Percentiles rank a stretch among this genome's conserved stretches.
Conservation (phyloP, 768 basidiomycete species). For the Melanogaster broomeanus region DNA sequence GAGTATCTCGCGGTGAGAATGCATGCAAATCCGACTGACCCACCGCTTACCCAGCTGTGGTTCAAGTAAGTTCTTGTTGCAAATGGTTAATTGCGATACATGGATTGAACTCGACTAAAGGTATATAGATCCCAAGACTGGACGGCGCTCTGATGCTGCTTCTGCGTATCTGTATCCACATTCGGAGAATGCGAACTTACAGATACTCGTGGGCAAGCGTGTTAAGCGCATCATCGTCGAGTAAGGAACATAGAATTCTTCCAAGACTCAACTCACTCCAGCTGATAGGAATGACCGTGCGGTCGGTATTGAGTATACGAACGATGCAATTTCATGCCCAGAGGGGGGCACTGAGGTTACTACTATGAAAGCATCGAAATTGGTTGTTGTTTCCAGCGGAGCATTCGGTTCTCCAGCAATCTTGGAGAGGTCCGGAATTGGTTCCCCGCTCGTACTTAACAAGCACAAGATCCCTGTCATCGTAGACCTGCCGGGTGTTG, state of each 20-base stretch:
- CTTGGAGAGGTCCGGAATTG: conserved; percentile 70
- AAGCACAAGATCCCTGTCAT: conserved; percentile 45
- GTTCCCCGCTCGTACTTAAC: conserved; percentile 48
- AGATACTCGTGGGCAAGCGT: conserved; percentile 26
- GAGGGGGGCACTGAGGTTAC: conserved; percentile 18
- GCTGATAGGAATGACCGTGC: conserved; percentile 1
- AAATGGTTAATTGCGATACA: too few relatives aligned
- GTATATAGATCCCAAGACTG: conserved; percentile 48
- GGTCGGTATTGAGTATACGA: conserved; percentile 52
- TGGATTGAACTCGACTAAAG: conserved; percentile 45
- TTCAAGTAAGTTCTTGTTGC: conserved; percentile 37
- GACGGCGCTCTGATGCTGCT: conserved; percentile 19
- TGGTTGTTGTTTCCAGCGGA: conserved; percentile 54
- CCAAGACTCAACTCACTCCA: not conserved
- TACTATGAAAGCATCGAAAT: conserved; percentile 35
- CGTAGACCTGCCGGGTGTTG: conserved; percentile 76
- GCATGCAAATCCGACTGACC: conserved; percentile 44
- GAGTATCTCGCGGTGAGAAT: conserved; percentile 38
- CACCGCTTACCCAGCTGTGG: conserved; percentile 41
- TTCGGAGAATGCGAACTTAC: conserved; percentile 24
- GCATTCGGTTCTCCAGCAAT: conserved; percentile 59
- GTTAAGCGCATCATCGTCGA: conserved; percentile 42
- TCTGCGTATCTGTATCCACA: conserved; percentile 35
- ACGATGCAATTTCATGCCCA: conserved; percentile 19
- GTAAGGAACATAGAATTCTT: conserved; percentile 27